phyloP scores from a whole-genome alignment of 805 yeast genomes.

The Monosporozyma servazzii region DNA sequence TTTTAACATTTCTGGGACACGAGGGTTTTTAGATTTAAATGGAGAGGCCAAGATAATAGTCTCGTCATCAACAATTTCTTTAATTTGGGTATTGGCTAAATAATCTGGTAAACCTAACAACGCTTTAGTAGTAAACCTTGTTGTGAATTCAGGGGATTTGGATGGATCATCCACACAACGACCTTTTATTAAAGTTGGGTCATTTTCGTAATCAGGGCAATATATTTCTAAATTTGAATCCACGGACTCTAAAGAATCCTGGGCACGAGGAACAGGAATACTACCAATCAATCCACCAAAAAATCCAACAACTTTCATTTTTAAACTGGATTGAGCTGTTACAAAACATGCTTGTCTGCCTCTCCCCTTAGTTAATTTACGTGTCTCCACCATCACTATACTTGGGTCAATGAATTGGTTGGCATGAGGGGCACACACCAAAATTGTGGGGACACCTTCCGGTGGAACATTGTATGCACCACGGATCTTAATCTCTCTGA shows the following conservation, averaged over 20 bases:
- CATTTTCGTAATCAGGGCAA: conserved; percentile 39
- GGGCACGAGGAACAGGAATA: conserved; percentile 86
- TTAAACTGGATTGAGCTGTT: conserved; percentile 71
- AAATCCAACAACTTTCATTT: conserved; percentile 58
- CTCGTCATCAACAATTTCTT: conserved; percentile 58
- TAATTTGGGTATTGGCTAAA: conserved; percentile 67
- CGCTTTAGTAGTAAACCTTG: conserved; percentile 53
- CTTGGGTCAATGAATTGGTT: conserved; percentile 83
- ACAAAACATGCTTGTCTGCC: conserved; percentile 66
- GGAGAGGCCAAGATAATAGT: conserved; percentile 60
- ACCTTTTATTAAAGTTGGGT: conserved; percentile 52
- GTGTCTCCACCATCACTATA: conserved; percentile 67
- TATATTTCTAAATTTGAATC: conserved; percentile 51
- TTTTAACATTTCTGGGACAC: conserved; percentile 35
- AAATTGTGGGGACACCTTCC: conserved; percentile 45
- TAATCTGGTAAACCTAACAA: conserved; percentile 68
- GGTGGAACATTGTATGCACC: conserved; percentile 38
- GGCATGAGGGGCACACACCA: conserved; percentile 78
- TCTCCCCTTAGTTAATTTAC: conserved; percentile 35
- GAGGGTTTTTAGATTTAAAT: conserved; percentile 45
- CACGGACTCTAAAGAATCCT: conserved; percentile 66
- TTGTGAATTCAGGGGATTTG: conserved; percentile 37
- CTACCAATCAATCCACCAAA: conserved; percentile 64
- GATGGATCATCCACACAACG: conserved; percentile 22
- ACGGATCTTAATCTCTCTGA: conserved; percentile 63